Conservation (phyloP, 2,329 filamentous ascomycete species). For the Zymoseptoria ardabiliae region DNA sequence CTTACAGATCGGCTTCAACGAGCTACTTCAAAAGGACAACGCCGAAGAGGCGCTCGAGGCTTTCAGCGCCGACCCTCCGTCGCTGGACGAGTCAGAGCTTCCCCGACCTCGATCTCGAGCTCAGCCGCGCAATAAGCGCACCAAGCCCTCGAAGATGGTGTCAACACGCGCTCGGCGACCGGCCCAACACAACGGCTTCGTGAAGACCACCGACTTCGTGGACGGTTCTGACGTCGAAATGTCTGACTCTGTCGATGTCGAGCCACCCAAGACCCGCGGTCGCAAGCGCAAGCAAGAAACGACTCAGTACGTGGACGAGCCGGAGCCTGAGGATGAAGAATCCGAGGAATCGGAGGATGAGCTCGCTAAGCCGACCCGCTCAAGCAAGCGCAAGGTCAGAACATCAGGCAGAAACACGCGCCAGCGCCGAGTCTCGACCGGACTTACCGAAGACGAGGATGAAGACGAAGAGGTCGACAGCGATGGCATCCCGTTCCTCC, state of each 20-base stretch:
- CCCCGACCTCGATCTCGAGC: conserved; percentile 1
- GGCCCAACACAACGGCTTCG: conserved; percentile 16
- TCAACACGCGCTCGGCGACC: conserved; percentile 12
- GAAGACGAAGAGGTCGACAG: conserved; percentile 26
- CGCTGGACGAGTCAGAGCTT: conserved; percentile 6
- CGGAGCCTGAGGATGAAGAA: conserved; percentile 16
- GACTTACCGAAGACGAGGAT: conserved; percentile 9
- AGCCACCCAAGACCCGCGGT: conserved; percentile 7
- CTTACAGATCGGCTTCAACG: conserved; percentile 39
- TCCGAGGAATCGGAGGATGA: conserved; percentile 16
- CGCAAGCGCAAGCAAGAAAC: conserved; percentile 19
- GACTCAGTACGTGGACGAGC: conserved; percentile 17
- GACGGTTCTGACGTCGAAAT: conserved; percentile 19
- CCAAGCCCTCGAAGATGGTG: conserved; percentile 15
- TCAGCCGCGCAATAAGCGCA: conserved; percentile 2
- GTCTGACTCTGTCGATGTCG: conserved; percentile 10
- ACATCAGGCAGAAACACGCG: conserved; percentile 10
- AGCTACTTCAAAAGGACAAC: conserved; percentile 40
- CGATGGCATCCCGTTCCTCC: conserved; percentile 24
- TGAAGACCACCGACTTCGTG: conserved; percentile 24
- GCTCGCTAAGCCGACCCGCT: conserved; percentile 9
- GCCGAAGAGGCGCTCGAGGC: conserved; percentile 40
- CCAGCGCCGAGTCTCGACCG: conserved; percentile 3
- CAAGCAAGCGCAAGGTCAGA: conserved; percentile 12
- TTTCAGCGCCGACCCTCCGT: conserved; percentile 27